Evolutionary conservation across 495 filamentous ascomycete genomes (phyloP).

Genomic region (Penicillium odoratum): DNA sequence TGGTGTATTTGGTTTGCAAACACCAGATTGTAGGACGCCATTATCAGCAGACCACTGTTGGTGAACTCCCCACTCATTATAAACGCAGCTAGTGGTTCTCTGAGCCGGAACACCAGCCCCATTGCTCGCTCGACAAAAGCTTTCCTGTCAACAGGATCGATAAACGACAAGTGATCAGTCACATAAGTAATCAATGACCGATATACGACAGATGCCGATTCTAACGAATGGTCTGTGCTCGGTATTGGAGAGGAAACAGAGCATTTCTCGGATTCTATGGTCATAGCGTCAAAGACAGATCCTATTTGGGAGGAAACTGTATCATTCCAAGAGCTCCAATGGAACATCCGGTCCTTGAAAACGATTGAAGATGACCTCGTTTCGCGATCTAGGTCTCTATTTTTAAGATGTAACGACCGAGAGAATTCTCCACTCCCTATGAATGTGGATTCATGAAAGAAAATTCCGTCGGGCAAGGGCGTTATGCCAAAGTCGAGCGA

Average conservation of each 20-base stretch:
- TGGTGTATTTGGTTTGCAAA: constrained; percentile 45
- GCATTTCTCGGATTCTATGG: constrained; percentile 26
- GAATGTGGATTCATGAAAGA: constrained; percentile 74
- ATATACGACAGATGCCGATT: constrained; percentile 20
- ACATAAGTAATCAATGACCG: constrained; percentile 48
- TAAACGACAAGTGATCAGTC: constrained; percentile 50
- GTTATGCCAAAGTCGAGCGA: constrained; percentile 72
- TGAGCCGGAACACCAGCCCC: constrained; percentile 29
- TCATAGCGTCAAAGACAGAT: constrained; percentile 54
- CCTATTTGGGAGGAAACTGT: constrained; percentile 66
- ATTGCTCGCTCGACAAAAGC: constrained; percentile 37
- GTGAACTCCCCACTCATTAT: constrained; percentile 18
- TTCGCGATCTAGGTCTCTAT: constrained; percentile 34
- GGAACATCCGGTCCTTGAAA: constrained; percentile 50
- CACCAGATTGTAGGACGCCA: constrained; percentile 37
- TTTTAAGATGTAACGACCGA: constrained; percentile 44
- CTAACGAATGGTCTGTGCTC: constrained; percentile 1
- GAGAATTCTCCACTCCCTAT: constrained; percentile 70
- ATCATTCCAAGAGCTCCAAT: constrained; percentile 73
- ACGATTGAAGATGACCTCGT: constrained; percentile 35
- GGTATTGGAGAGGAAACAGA: constrained; percentile 6
- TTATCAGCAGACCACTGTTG: constrained; percentile 19
- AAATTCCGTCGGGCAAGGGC: constrained; percentile 65
- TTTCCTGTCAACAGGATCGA: constrained; percentile 50
- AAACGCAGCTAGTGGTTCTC: constrained; percentile 29